Percentiles rank a stretch among this genome's conserved stretches.
These are phyloP conservation scores for Mucor plumbeus DNA, from an alignment of 371 early-diverging fungal genomes.

Conservation along the genomic window DNA sequence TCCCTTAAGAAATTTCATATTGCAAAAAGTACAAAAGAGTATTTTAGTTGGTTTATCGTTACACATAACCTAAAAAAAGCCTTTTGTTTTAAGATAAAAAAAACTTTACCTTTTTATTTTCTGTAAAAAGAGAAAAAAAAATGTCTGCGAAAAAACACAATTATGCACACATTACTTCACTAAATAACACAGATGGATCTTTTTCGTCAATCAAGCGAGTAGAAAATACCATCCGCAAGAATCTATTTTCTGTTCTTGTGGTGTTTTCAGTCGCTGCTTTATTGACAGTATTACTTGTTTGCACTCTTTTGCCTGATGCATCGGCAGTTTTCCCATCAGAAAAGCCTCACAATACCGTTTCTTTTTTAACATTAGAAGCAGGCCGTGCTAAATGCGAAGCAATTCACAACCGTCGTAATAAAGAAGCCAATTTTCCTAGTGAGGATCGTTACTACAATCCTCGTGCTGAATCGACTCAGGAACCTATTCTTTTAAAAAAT, in stretches of 20 bases:
- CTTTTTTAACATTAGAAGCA: conserved; percentile 21
- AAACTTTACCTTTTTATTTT: too few species aligned
- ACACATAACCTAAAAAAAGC: too few species aligned
- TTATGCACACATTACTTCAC: background rate
- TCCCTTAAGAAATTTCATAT: too few species aligned
- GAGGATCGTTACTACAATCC: conserved; percentile 22
- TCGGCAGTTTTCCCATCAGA: conserved; percentile 11
- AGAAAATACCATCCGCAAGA: background rate
- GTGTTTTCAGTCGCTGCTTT: conserved; percentile 1
- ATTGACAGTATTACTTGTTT: conserved; percentile 4
- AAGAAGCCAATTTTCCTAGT: conserved; percentile 9
- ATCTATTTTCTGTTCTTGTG: conserved; percentile 12
- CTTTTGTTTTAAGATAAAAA: too few species aligned
- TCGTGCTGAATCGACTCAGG: conserved; percentile 16
- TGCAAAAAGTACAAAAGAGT: too few species aligned
- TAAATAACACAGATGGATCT: too few species aligned
- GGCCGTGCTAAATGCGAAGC: conserved; percentile 27
- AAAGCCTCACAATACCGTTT: conserved; percentile 16
- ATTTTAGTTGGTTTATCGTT: too few species aligned
- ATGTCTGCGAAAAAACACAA: background rate
- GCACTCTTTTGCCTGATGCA: conserved; percentile 16
- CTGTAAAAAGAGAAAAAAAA: too few species aligned
- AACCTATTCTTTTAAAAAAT: conserved; percentile 51
- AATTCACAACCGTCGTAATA: conserved; percentile 8
- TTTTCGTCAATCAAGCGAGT: background rate